Conservation (phyloP, 306 rosid genomes). For the Casuarina glauca region DNA sequence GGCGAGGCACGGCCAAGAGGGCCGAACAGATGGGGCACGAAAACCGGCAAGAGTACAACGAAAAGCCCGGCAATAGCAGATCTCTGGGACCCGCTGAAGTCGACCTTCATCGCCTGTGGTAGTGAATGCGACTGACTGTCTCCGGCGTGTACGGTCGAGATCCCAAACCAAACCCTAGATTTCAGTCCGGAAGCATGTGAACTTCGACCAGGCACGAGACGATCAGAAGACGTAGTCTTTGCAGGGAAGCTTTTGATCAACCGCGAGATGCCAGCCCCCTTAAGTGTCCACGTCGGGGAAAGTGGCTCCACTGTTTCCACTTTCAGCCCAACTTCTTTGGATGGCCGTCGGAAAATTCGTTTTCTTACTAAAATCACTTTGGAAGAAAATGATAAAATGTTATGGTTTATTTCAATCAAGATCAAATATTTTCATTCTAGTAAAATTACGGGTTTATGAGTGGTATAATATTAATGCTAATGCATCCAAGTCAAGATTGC, state of each 20-base stretch:
- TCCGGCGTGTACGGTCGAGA: background rate
- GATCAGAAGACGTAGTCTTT: background rate
- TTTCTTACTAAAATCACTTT: too few relatives aligned
- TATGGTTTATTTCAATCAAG: too few relatives aligned
- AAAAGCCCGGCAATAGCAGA: conserved; percentile 43
- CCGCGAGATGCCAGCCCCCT: too few relatives aligned
- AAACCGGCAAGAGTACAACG: conserved; percentile 54
- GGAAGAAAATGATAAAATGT: too few relatives aligned
- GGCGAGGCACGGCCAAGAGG: conserved; percentile 64
- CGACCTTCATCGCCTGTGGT: conserved; percentile 36
- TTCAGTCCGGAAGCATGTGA: background rate
- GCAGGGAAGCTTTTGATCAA: too few relatives aligned
- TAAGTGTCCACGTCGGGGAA: background rate
- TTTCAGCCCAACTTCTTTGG: too few relatives aligned
- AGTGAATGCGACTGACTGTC: background rate
- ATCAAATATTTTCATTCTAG: too few relatives aligned
- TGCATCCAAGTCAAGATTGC: too few relatives aligned
- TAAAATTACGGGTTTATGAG: too few relatives aligned
- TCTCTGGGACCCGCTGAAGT: conserved; percentile 33
- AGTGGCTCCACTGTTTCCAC: background rate
- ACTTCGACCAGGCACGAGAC: background rate
- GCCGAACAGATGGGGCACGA: conserved; percentile 59
- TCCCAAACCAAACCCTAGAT: background rate
- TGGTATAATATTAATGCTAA: too few relatives aligned
- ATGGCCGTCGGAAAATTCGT: too few relatives aligned